Evolutionary conservation across 1,284 basidiomycete genomes (phyloP), one percentile per base, ranked within the genome.

Genomic region (Leucoagaricus sp.): DNA sequence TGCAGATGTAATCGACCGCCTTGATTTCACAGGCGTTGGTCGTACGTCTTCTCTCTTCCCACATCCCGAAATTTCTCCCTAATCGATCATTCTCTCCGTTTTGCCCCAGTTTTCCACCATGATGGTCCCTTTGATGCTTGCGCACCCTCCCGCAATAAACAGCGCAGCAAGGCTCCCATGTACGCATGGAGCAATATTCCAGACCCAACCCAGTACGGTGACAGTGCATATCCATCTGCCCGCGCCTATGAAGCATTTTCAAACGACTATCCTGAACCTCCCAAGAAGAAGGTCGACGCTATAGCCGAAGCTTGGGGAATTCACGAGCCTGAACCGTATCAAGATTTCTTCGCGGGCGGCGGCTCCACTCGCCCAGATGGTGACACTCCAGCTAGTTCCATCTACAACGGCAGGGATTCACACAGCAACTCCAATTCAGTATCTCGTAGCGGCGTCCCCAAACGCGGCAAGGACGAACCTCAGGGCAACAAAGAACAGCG

Each of bases 101-200:
- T n/a, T n/a, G n/a, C 54, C 52, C 25, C 62, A 93, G 90, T 90
- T 83, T 91, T 93, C 73, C 91, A 93, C 67, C 91, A 93, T 65
- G 91, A 93, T 66, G 91, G 91, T 23, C 91, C 91, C 6, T 93
- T 93, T 68, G 91, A 93, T 68, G 91, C 91, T 26, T 93, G 90
- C 67, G 90, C 91, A 0, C 91, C 91, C 1, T 91, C 90, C 56
- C 87, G 91, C 65, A 93, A 93, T 73, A 84, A 85, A 47, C 85
- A 90, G 65, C 83, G 80, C 65, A 82, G 79, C 67, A 87, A 84
- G 68, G 91, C 91, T 10, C 91, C 91, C 47, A 88, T 93, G 84
- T 77, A 84, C 63, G 89, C 91, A 23, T 93, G 91, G 87, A 80
- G 79, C 57, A 71, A 70, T 41, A 70, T 74, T 13, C 74, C 78